Conservation (phyloP, 768 basidiomycete genomes). For the Termitomyces sp. region DNA sequence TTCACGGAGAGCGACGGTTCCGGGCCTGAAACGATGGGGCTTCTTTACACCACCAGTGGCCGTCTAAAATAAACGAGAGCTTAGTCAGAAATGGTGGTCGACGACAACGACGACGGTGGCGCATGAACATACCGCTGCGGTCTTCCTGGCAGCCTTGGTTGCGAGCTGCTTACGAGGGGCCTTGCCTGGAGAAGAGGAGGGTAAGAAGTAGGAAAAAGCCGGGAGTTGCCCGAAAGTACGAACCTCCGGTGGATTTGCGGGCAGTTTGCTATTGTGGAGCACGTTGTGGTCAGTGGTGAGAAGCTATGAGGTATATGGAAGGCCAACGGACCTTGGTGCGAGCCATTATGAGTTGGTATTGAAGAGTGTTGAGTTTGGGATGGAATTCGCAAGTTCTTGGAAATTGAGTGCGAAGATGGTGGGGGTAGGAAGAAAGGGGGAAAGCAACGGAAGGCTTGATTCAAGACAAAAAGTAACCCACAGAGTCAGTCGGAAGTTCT, state of each 20-base stretch:
- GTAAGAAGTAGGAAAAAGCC: conserved; percentile 12
- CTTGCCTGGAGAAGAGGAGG: conserved; percentile 53
- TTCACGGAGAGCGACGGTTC: conserved; percentile 99
- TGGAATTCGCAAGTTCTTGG: conserved; percentile 20
- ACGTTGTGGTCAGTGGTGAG: conserved; percentile 25
- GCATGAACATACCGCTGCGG: conserved; percentile 56
- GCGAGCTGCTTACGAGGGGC: conserved; percentile 94
- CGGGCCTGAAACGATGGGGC: conserved; percentile 94
- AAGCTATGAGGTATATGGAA: conserved; percentile 5
- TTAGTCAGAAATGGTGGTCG: conserved; percentile 19
- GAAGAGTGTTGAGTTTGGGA: conserved; percentile 20
- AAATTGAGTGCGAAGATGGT: conserved; percentile 26
- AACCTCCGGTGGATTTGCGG: conserved; percentile 98
- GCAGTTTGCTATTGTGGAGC: conserved; percentile 82
- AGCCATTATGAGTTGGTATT: conserved; percentile 53
- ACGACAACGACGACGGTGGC: conserved; percentile 23
- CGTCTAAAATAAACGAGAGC: conserved; percentile 36
- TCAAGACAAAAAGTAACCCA: conserved; percentile 33
- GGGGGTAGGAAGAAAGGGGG: conserved; percentile 35
- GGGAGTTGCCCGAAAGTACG: conserved; percentile 25
- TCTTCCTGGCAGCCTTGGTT: conserved; percentile 93
- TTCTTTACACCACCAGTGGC: conserved; percentile 99
- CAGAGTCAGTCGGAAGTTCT: conserved; percentile 38
- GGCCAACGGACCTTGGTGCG: conserved; percentile 71
- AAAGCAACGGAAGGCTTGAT: conserved; percentile 26